phyloP scores from a whole-genome alignment of 108 stramenopile genomes.

The Pseudonitzschia delicatissima region DNA sequence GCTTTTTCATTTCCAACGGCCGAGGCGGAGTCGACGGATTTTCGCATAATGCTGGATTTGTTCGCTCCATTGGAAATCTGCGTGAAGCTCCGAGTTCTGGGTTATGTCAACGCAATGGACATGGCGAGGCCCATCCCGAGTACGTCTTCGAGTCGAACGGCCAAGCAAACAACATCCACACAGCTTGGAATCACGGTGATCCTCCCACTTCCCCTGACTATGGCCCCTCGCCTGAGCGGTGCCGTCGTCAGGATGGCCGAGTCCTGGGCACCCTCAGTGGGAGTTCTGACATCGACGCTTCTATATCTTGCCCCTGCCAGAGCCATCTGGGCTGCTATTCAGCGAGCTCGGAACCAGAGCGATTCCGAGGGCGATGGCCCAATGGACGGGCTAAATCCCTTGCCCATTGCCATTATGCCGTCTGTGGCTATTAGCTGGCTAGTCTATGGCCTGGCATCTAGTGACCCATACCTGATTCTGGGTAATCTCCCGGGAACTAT shows the following conservation, averaged over 20 bases:
- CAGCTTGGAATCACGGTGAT: too few species aligned
- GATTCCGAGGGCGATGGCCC: not conserved
- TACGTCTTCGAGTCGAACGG: too few species aligned
- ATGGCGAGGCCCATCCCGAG: too few species aligned
- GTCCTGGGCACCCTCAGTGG: slow-evolving; percentile 38
- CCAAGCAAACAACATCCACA: too few species aligned
- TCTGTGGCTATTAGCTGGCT: slow-evolving; percentile 45
- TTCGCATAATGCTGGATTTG: too few species aligned
- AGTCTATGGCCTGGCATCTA: slow-evolving; percentile 41
- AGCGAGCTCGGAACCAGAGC: not conserved
- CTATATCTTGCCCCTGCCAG: slow-evolving; percentile 45
- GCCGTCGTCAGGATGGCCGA: slow-evolving; percentile 22
- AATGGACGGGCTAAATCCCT: slow-evolving; percentile 41
- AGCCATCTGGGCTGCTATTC: slow-evolving; percentile 36
- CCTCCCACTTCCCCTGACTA: too few species aligned
- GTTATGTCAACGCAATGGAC: too few species aligned
- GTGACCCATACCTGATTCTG: slow-evolving; percentile 43
- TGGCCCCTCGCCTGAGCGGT: too few species aligned
- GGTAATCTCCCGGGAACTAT: slow-evolving; percentile 47
- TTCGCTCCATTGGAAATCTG: too few species aligned
- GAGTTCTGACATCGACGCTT: slow-evolving; percentile 40
- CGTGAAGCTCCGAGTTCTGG: too few species aligned
- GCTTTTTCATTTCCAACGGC: too few species aligned
- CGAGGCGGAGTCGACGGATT: too few species aligned
- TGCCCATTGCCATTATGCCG: slow-evolving; percentile 52